Evolutionary conservation across 1,139 yeast genomes (phyloP).

Genomic region (Yamadazyma friedrichii): DNA sequence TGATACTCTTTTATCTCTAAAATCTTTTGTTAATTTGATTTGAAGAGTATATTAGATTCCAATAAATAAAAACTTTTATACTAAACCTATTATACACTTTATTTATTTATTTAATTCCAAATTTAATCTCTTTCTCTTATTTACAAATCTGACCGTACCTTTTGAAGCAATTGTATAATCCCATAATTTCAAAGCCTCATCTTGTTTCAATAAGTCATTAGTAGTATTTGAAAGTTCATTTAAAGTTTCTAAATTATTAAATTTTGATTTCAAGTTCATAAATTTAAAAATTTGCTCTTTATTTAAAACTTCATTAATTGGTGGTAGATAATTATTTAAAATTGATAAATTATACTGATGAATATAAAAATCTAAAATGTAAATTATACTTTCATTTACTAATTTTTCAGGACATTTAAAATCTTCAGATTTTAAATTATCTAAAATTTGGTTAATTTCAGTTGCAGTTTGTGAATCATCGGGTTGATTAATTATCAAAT

Average conservation of each 20-base stretch:
- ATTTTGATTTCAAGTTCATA: conserved; percentile 46
- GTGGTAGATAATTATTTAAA: conserved; percentile 30
- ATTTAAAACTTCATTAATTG: conserved; percentile 33
- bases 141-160: conserved; percentile 58
- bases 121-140: conserved; percentile 45
- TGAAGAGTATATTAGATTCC: too few relatives aligned
- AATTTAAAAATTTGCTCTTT: conserved; percentile 48
- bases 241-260: conserved; percentile 40
- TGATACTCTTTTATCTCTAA: too few relatives aligned
- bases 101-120: conserved; percentile 21
- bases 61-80: not conserved
- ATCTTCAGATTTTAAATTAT: conserved; percentile 35
- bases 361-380: conserved; percentile 60
- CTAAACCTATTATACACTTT: too few relatives aligned
- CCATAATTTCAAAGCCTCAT: conserved; percentile 50
- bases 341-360: conserved; percentile 44
- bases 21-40: too few relatives aligned
- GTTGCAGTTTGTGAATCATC: conserved; percentile 15
- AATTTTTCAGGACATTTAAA: conserved; percentile 50
- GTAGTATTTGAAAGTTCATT: conserved; percentile 39
- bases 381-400: conserved; percentile 61
- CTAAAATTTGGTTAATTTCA: conserved; percentile 15
- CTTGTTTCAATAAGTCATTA: conserved; percentile 38
- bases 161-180: conserved; percentile 43
- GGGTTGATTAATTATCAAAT: conserved; percentile 32